Percentiles rank a stretch among this genome's conserved stretches.
These are phyloP conservation scores for Calocera cornea DNA, from an alignment of 768 basidiomycete species.

Conservation along the genomic window DNA sequence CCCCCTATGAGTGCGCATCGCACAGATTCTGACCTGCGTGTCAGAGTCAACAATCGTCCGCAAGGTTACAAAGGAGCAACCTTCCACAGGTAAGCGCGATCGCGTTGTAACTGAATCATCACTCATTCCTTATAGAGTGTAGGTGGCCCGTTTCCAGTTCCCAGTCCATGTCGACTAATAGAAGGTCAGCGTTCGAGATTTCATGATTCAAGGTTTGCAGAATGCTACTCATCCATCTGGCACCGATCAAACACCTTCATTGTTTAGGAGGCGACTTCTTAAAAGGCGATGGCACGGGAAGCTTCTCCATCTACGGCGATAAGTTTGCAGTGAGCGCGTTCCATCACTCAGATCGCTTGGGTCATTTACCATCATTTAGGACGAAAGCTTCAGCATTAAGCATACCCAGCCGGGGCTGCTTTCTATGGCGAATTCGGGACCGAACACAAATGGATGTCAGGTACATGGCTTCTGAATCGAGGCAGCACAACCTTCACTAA, in stretches of 20 bases:
- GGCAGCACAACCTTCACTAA: not conserved
- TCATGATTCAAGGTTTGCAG: slow-evolving; percentile 82
- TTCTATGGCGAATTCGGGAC: slow-evolving; percentile 95
- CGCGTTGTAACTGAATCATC: not conserved
- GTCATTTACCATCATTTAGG: slow-evolving; percentile 32
- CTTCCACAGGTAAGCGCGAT: slow-evolving; percentile 63
- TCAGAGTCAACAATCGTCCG: slow-evolving; percentile 65
- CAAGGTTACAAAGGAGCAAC: slow-evolving; percentile 86
- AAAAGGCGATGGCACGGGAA: slow-evolving; percentile 88
- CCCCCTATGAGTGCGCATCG: no score
- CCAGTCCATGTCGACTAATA: slow-evolving; percentile 11
- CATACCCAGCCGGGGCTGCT: slow-evolving; percentile 75
- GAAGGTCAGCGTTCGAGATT: slow-evolving; percentile 29
- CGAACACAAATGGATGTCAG: slow-evolving; percentile 89
- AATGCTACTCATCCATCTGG: slow-evolving; percentile 3
- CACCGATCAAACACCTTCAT: not conserved
- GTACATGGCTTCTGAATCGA: slow-evolving; percentile 20
- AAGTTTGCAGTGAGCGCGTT: slow-evolving; percentile 61
- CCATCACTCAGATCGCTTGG: not conserved
- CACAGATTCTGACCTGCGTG: not conserved
- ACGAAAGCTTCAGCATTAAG: slow-evolving; percentile 89
- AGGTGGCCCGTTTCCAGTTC: slow-evolving; percentile 17
- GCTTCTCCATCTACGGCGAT: slow-evolving; percentile 93
- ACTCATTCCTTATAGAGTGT: slow-evolving; percentile 48
- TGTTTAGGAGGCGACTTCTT: slow-evolving; percentile 77